Evolutionary conservation across 2,329 filamentous ascomycete species (phyloP).

Genomic region (Ceratocystis papillata): DNA sequence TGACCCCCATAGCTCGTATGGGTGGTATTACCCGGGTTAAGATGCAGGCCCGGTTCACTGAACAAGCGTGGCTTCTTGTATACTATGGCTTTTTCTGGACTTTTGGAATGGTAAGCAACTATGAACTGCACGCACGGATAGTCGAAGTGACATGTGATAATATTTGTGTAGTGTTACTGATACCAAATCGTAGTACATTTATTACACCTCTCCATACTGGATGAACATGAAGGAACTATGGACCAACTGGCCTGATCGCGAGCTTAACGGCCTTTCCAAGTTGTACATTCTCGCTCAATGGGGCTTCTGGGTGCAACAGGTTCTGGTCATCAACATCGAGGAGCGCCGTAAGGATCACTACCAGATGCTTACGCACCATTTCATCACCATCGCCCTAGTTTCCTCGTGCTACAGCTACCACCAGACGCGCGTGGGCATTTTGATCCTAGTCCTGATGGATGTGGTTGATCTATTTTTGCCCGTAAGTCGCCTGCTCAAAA

Average conservation of each 20-base stretch:
- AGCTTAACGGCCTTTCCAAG: constrained; percentile 66
- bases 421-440: constrained; percentile 74
- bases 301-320: constrained; percentile 88
- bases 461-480: constrained; percentile 80
- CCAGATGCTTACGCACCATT: constrained; percentile 93
- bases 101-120: constrained; percentile 60
- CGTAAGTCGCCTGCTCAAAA: constrained; percentile 40
- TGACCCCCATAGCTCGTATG: constrained; percentile 63
- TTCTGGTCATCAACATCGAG: constrained; percentile 89
- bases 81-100: constrained; percentile 78
- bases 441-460: constrained; percentile 88
- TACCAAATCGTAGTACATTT: constrained; percentile 54
- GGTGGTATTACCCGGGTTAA: constrained; percentile 68
- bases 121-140: neutral
- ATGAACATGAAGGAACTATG: constrained; percentile 68
- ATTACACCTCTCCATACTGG: constrained; percentile 66
- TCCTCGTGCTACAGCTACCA: constrained; percentile 76
- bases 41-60: constrained; percentile 70
- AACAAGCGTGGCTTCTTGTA: constrained; percentile 83
- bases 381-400: constrained; percentile 76
- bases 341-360: constrained; percentile 87
- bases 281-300: constrained; percentile 83
- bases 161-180: neutral
- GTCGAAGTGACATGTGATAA: neutral
- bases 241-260: constrained; percentile 71